Evolutionary conservation across 768 basidiomycete genomes (phyloP), one percentile per base, ranked within the genome.

Genomic region (Russula foetens): DNA sequence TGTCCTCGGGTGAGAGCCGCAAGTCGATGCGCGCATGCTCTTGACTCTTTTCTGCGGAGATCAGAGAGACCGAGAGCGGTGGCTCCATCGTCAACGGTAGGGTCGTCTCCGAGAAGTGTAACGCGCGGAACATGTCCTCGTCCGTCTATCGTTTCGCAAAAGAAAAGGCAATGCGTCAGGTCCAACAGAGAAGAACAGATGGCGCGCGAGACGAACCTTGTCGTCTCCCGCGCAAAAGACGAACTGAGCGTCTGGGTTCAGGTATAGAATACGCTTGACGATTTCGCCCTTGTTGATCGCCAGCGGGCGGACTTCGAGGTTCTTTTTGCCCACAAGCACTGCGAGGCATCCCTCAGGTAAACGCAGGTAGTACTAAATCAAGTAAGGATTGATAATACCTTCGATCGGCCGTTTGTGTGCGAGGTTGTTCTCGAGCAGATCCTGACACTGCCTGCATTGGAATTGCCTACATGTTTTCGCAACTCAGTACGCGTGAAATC

Each of bases 251-350:
- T 96, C 92, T 2, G 95, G 90, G 78, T 98, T 88, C 72, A 86
- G 77, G 79, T 95, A 98, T 58, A 97, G 70, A 60, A 98, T 85
- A 48, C 93, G 80, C 78, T 95, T 95, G 69, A 98, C 95, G 69
- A 98, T 98, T 77, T 98, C 96, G 54, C 96, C 96, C 84, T 99
- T 98, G 82, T 97, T 98, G 61, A 98, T 85, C 1, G 94, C 93
- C 33, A 95, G 80, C 4, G 94, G 96, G 62, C 96, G 84, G 23
- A 98, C 95, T 76, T 99, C 96, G 46, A 99, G 79, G 72, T 98
- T 98, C 84, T 98, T 98, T 80, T 99, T 99, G 21, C 96, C 96
- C 31, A 96, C 89, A 53, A 97, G 84, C 5, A 97, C 93, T 88
- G 65, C 1, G 43, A 53, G 47, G 44, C 33, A 4, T 50, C 2